Base-by-base conservation (phyloP, 176 grass and related monocot genomes). In the Poa pratensis region DNA sequence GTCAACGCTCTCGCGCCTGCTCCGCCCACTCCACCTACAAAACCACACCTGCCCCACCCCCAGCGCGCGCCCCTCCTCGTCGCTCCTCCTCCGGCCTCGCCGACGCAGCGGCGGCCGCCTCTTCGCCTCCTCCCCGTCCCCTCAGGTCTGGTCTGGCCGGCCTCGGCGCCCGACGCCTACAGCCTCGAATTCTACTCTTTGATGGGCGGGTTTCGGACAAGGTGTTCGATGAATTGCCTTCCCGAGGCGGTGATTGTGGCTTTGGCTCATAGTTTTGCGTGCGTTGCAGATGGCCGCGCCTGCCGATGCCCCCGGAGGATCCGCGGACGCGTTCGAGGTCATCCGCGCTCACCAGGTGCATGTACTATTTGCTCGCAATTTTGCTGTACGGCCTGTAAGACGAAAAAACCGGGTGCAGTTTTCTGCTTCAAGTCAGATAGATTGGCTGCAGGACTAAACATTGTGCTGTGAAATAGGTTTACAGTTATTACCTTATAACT, bases 331-430 rank as follows among this genome's bases (percentile, higher is more conserved):
- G 22, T 97, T 94, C 49, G 95, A 97, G 89, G 78, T 85, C 84
- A 92, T 97, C 86, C 88, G 88, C 19, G 89, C 83, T 88, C 95
- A 95, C 76, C 91, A 97, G 95, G 92, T 97, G n/a, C n/a, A n/a
- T n/a, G n/a, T n/a, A n/a, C n/a, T 35, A 35, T 35, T 35, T 35
- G 34, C 34, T 71, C 34, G 17, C 49, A 28, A 23, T 62, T 69
- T n/a, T n/a, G 52, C 35, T 79, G 24, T 11, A 12, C 37, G 6
- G n/a, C 35, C 1, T 70, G 9, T 40, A 43, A 70, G 9, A 69
- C 34, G 3, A 7, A 7, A 9, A 42, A 8, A 42, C 9, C 40
- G 40, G 40, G 40, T 42, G 40, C 40, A 42, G 7, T 42, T 40
- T 32, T 4, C 12, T 68, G 24, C 73, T 9, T 9, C 1, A 45